Conservation (phyloP, 2,329 filamentous ascomycete species). For the Penicillium sp. region DNA sequence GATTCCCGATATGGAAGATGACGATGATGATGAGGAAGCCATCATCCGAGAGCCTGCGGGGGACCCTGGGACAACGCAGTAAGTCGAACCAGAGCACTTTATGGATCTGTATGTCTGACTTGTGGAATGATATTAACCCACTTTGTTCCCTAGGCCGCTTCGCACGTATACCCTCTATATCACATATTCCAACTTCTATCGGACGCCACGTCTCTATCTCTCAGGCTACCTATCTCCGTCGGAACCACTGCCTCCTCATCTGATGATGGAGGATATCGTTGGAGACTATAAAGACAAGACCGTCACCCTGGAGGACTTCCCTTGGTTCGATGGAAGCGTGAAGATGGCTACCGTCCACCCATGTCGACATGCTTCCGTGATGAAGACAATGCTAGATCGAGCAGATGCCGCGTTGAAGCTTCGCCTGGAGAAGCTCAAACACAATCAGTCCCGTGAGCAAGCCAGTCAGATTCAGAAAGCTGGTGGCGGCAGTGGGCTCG, state of each 20-base stretch:
- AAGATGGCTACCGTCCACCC: conserved; percentile 97
- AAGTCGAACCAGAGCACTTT: conserved; percentile 24
- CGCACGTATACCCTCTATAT: conserved; percentile 99
- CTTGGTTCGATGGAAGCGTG: conserved; percentile 81
- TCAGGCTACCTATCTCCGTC: conserved; percentile 78
- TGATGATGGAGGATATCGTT: conserved; percentile 96
- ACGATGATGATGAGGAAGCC: conserved; percentile 87
- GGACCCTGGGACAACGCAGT: conserved; percentile 49
- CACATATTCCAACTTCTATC: conserved; percentile 94
- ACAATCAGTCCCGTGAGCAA: conserved; percentile 46
- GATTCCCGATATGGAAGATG: conserved; percentile 97
- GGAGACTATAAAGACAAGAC: conserved; percentile 98
- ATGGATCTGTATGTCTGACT: too few species aligned
- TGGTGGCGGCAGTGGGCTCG: conserved; percentile 57
- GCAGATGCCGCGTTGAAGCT: conserved; percentile 90
- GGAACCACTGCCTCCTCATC: conserved; percentile 71
- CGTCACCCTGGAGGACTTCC: conserved; percentile 94
- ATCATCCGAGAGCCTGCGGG: conserved; percentile 73
- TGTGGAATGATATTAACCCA: not conserved
- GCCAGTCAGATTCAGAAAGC: conserved; percentile 18
- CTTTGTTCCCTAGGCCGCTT: conserved; percentile 54
- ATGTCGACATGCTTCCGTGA: conserved; percentile 94
- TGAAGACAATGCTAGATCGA: conserved; percentile 94
- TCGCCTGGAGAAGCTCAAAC: conserved; percentile 71
- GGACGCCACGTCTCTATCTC: conserved; percentile 89